A percentile compares a stretch with the other conserved stretches of the same genome.
phyloP scores from a whole-genome alignment of 1,284 basidiomycete genomes.

The Apiotrichum akiyoshidainum region DNA sequence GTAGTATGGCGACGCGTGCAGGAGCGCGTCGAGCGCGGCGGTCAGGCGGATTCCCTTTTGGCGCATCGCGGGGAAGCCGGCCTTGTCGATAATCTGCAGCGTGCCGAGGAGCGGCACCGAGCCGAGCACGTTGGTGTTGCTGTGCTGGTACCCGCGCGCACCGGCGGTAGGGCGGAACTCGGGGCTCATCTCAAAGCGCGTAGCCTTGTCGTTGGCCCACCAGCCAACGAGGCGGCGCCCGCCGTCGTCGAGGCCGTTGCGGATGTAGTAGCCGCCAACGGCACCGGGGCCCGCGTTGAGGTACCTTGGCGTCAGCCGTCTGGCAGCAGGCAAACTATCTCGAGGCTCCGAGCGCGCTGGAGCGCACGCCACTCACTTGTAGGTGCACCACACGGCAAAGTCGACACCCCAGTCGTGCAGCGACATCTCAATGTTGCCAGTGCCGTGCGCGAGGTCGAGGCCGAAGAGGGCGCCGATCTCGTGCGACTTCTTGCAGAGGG shows the following conservation, averaged over 20 bases:
- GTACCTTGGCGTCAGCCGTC: conserved; percentile 54
- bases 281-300: conserved; percentile 93
- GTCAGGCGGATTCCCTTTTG: conserved; percentile 70
- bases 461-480: conserved; percentile 79
- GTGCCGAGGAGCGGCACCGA: conserved; percentile 76
- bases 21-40: conserved; percentile 62
- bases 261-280: conserved; percentile 68
- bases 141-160: conserved; percentile 92
- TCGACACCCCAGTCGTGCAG: conserved; percentile 93
- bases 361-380: conserved; percentile 59
- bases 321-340: too few species aligned
- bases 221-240: conserved; percentile 78
- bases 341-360: too few species aligned
- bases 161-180: conserved; percentile 78
- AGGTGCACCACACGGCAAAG: conserved; percentile 97
- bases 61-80: conserved; percentile 67
- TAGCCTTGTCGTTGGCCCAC: conserved; percentile 90
- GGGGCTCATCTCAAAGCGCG: conserved; percentile 87
- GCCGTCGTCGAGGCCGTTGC: conserved; percentile 43
- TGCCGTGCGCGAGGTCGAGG: conserved; percentile 93
- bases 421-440: conserved; percentile 84
- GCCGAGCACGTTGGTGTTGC: conserved; percentile 81
- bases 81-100: conserved; percentile 72
- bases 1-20: conserved; percentile 64
- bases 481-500: conserved; percentile 79